Base-by-base conservation (phyloP, 2,329 filamentous ascomycete genomes). In the Dactylellina parvicollis region DNA sequence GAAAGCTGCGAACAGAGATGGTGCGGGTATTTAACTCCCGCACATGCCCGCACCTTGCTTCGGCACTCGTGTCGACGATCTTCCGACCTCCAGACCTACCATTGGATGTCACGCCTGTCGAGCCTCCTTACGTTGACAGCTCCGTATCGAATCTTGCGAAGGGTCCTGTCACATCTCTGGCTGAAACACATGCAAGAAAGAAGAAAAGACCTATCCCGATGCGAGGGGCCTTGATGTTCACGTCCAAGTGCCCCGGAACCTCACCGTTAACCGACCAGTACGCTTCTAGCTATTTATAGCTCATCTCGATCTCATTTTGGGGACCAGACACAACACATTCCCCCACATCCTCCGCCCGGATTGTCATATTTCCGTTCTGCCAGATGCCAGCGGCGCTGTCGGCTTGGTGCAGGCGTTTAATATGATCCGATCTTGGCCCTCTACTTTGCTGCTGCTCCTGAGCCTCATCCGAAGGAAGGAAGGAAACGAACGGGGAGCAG, bases 241-340 rank as follows among this genome's bases (percentile, higher is more conserved):
- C 14, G 1, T 14, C 12, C 5, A 14, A 44, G 40, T 4, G 16
- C 3, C 40, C 16, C 2, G 20, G n/a, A 4, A 20, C 16, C 22
- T 44, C 16, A 16, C 40, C 40, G 32, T 34, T 7, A 50, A 22
- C 18, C 24, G 42, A 50, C 3, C 57, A 32, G 26, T 24, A 8
- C 14, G 4, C 44, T 10, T 30, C 46, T 34, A 44, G 36, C 59
- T 64, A 64, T 54, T 54, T 54, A 64, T 64, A 64, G 44, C 46
- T 34, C 20, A 26, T 16, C 20, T 26, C 24, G 47, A 64, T 32
- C n/a, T 46, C 40, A 7, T 18, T 20, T 52, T 32, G 47, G 14
- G 46, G 59, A 64, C 59, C 26, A 65, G 60, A 30, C 49, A 20
- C 60, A 65, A 65, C 60, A 65, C 60, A 56, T 65, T 42, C 32